Evolutionary conservation across 2,329 filamentous ascomycete genomes (phyloP), one percentile per base, ranked within the genome.

Genomic region (Mycogone perniciosa): DNA sequence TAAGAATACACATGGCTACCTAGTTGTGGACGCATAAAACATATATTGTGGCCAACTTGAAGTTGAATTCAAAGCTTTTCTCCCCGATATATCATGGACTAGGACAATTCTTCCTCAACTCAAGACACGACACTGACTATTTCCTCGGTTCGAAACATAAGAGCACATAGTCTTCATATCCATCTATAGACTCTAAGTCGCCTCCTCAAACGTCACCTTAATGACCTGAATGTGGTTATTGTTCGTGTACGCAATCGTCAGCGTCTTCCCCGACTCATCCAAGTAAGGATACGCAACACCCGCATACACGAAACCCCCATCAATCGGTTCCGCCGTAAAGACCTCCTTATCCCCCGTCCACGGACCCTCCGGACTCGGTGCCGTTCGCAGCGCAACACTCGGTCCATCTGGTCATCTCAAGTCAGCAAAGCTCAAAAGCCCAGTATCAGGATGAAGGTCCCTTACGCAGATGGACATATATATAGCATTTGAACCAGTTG

Each of bases 211-310:
- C 0, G 60, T 54, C 6, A 61, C 65, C 44, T 59, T 67, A 39
- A 71, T 61, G 1, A 71, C 59, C 46, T 71, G 63, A 6, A 68
- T 69, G 37, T 64, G 62, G 45, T 70, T 70, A 30, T 70, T 66
- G 49, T 71, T 72, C 1, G 67, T 72, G 34, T 62, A 72, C 0
- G 67, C 69, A 42, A 71, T 60, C 1, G 65, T 67, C 50, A 71
- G 40, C 0, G 67, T 71, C 54, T 58, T 57, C 0, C 69, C 68
- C 0, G 62, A 63, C 5, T 57, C 53, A 38, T 72, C 68, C 3
- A 71, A 53, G 40, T 71, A 68, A 0, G 70, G 69, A 37, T 71
- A 70, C 2, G 40, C 68, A 56, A 69, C 11, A 1, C 68, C 69
- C 2, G 68, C 69, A 41, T 72, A 71, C 2, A 67, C 67, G 10